These are phyloP conservation scores for Takakia lepidozioides DNA, from an alignment of 225 moss, liverwort and hornwort genomes.

Conservation along the genomic window DNA sequence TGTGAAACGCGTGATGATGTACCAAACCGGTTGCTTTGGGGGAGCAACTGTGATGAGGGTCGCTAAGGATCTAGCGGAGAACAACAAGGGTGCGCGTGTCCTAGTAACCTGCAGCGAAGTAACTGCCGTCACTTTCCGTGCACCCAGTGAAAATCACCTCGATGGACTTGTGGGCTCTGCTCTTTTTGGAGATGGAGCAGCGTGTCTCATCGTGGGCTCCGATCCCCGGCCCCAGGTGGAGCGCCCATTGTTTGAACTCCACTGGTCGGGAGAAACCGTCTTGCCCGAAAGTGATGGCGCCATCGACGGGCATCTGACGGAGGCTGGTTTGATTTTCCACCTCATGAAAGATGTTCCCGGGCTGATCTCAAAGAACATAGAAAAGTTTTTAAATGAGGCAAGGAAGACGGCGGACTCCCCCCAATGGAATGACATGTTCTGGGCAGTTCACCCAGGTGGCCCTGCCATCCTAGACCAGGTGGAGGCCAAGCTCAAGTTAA, in stretches of 20 bases:
- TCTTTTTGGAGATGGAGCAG: conserved; percentile 23
- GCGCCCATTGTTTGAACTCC: conserved; percentile 33
- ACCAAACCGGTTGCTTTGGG: conserved; percentile 25
- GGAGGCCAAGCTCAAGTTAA: conserved; percentile 18
- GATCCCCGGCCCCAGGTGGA: conserved; percentile 27
- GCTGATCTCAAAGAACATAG: conserved; percentile 28
- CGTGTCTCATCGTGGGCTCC: conserved; percentile 29
- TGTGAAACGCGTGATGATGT: conserved; percentile 35
- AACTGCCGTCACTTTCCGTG: conserved; percentile 30
- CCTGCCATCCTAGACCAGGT: conserved; percentile 25
- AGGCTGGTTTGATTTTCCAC: conserved; percentile 41
- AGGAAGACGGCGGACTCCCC: conserved; percentile 21
- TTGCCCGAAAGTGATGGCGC: conserved; percentile 38
- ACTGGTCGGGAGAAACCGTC: conserved; percentile 34
- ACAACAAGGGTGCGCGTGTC: conserved; percentile 38
- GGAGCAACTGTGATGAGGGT: conserved; percentile 20
- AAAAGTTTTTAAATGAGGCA: conserved; percentile 19
- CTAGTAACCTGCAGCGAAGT: conserved; percentile 24
- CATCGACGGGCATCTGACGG: conserved; percentile 37
- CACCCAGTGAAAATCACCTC: conserved; percentile 35
- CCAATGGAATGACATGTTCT: conserved; percentile 30
- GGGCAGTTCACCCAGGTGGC: conserved; percentile 29
- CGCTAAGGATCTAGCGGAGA: conserved; percentile 36
- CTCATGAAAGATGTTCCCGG: conserved; percentile 44
- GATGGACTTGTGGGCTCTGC: conserved; percentile 29